phyloP scores from a whole-genome alignment of 768 basidiomycete species.

The Lactifluus rugatus region DNA sequence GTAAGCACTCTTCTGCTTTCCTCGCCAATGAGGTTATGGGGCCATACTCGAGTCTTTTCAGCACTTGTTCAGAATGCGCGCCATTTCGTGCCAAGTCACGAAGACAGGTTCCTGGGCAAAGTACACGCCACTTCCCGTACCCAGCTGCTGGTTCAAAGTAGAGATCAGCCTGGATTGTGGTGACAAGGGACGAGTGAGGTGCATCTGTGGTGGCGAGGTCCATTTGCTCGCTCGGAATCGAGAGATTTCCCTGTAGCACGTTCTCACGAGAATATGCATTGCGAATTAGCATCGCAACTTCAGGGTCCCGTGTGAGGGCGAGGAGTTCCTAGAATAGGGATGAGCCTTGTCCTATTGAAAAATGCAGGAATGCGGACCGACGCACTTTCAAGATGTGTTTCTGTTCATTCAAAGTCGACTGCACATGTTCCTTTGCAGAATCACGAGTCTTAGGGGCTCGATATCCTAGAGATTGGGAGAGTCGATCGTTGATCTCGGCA shows the following conservation, averaged over 20 bases:
- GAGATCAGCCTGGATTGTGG: slow-evolving; percentile 8
- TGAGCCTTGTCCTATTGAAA: neutral
- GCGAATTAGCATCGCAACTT: neutral
- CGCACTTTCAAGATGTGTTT: slow-evolving; percentile 1
- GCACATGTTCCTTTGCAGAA: neutral
- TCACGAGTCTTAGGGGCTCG: neutral
- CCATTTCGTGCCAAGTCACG: neutral
- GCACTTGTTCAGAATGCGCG: neutral
- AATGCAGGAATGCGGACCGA: neutral
- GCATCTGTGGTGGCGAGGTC: neutral
- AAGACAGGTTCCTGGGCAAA: neutral
- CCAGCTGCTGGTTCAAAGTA: neutral
- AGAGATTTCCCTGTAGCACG: slow-evolving; percentile 1
- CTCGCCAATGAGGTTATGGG: neutral
- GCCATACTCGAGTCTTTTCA: slow-evolving; percentile 6
- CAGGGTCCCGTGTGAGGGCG: neutral
- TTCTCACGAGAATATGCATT: slow-evolving; percentile 8
- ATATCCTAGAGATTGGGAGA: neutral
- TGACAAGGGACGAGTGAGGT: neutral
- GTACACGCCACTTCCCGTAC: slow-evolving; percentile 8
- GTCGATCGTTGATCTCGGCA: neutral
- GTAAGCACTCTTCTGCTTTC: neutral
- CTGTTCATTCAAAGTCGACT: neutral
- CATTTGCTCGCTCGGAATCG: neutral
- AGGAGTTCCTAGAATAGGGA: neutral